A percentile compares a stretch with the other conserved stretches of the same genome.
Evolutionary conservation across 1,139 yeast species (phyloP).

Genomic region (Pichia norvegensis): DNA sequence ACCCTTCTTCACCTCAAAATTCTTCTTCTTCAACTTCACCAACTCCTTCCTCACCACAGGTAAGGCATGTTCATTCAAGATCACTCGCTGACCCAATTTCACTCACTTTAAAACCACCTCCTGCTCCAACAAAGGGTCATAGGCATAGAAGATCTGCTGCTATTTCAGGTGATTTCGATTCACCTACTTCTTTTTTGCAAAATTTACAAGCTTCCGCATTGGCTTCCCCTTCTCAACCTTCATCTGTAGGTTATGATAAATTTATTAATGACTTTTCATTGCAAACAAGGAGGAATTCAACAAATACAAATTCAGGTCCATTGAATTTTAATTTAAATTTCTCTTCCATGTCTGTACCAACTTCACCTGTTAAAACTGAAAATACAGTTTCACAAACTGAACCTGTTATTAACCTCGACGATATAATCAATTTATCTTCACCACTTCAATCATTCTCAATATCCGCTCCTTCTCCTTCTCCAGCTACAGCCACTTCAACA

Average conservation of each 20-base stretch:
- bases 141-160: constrained; percentile 67
- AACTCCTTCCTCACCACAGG: not conserved
- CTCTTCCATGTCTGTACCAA: constrained; percentile 10
- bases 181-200: constrained; percentile 13
- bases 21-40: not conserved
- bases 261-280: not conserved
- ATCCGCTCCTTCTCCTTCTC: not conserved
- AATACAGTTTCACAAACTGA: constrained; percentile 7
- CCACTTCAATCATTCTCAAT: not conserved
- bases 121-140: constrained; percentile 39
- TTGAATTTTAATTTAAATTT: too few species aligned
- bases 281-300: not conserved
- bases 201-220: not conserved
- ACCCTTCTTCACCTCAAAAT: not conserved
- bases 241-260: constrained; percentile 8
- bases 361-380: constrained; percentile 19
- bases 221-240: constrained; percentile 7
- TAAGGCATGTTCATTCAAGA: not conserved
- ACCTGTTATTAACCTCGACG: constrained; percentile 29
- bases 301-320: not conserved
- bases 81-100: constrained; percentile 11
- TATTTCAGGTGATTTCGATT: constrained; percentile 65
- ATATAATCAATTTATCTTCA: constrained; percentile 16
- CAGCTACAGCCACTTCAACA: too few species aligned
- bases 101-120: constrained; percentile 6